Evolutionary conservation across 1,284 basidiomycete genomes (phyloP).

Genomic region (Neolentinus lepideus): DNA sequence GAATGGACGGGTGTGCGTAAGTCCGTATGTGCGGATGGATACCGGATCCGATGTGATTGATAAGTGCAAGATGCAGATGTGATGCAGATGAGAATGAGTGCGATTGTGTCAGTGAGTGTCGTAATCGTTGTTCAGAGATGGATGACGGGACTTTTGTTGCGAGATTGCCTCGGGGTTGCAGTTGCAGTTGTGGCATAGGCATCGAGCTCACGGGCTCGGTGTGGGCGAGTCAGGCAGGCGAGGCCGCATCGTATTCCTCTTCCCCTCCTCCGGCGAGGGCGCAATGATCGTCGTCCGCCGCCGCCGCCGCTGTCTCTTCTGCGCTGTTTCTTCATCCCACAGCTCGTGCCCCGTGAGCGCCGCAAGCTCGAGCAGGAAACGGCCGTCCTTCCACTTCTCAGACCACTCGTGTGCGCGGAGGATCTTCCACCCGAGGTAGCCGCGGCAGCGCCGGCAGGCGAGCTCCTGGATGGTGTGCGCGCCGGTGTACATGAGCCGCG

Average conservation of each 20-base stretch:
- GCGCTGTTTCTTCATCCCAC: neutral
- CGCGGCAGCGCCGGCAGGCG: constrained; percentile 37
- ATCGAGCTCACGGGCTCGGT: neutral
- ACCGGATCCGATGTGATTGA: neutral
- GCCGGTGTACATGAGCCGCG: constrained; percentile 55
- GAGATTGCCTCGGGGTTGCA: too few relatives aligned
- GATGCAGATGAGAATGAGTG: neutral
- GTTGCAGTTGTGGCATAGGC: too few relatives aligned
- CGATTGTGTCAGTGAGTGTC: neutral
- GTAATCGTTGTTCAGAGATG: too few relatives aligned
- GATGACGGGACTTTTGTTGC: too few relatives aligned
- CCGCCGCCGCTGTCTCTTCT: neutral
- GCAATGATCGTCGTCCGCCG: neutral
- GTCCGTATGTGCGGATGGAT: neutral
- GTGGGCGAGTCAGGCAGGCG: neutral
- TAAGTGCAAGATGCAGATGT: neutral
- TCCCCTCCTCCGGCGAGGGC: neutral
- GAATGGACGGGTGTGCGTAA: neutral
- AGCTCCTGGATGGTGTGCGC: constrained; percentile 56
- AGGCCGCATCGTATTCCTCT: neutral
- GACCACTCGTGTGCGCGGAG: constrained; percentile 46
- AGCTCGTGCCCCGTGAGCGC: constrained; percentile 16
- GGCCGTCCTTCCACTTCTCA: constrained; percentile 58
- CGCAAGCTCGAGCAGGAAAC: constrained; percentile 49
- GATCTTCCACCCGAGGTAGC: constrained; percentile 58